phyloP scores from a whole-genome alignment of 106 monocot genomes.

The Xerophyta viscosa region DNA sequence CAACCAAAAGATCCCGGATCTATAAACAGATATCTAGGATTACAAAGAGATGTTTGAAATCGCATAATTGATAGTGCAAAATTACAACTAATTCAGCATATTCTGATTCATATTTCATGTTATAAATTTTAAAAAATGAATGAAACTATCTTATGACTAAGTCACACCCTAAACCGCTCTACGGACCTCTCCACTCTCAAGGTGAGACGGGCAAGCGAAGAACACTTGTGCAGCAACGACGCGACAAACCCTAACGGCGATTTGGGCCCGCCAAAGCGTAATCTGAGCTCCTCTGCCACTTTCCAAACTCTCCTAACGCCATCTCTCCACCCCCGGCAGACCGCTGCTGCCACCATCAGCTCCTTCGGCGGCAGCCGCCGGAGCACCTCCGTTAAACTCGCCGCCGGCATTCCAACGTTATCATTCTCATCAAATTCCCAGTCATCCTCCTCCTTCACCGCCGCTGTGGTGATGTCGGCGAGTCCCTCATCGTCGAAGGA shows the following conservation, averaged over 20 bases:
- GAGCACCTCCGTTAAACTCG: constrained; percentile 26
- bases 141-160: too few species aligned
- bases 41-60: too few species aligned
- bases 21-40: too few species aligned
- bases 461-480: too few species aligned
- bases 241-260: constrained; percentile 65
- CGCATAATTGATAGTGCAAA: too few species aligned
- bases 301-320: constrained; percentile 70
- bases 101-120: too few species aligned
- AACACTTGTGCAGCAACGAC: constrained; percentile 68
- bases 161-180: too few species aligned
- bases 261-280: constrained; percentile 29
- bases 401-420: constrained; percentile 19
- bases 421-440: background rate
- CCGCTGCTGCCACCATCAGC: constrained; percentile 67
- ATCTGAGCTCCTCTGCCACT: constrained; percentile 68
- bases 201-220: constrained; percentile 33
- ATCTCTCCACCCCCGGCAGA: constrained; percentile 80
- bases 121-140: too few species aligned
- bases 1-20: too few species aligned
- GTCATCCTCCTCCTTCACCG: background rate
- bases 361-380: constrained; percentile 55
- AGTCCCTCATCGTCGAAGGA: constrained; percentile 31
- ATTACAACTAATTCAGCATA: too few species aligned
- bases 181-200: constrained; percentile 91